These are phyloP conservation scores for Candida caryicola DNA, from an alignment of 805 yeast genomes.

Conservation along the genomic window DNA sequence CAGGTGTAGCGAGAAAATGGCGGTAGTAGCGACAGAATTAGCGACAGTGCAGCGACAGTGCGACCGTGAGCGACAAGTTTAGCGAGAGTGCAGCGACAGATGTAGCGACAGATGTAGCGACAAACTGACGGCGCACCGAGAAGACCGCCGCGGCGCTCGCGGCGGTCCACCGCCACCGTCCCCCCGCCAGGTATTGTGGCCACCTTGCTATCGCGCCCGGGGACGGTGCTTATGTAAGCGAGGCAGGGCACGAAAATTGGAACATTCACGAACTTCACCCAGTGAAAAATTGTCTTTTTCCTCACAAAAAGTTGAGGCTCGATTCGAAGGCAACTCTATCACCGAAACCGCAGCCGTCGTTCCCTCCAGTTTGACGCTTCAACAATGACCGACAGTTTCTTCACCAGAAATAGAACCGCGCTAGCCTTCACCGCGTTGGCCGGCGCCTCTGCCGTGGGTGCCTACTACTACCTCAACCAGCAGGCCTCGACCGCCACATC, in stretches of 20 bases:
- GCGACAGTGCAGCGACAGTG: too few species aligned
- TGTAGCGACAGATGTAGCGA: too few species aligned
- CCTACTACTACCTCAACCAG: constrained; percentile 48
- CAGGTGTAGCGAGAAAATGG: too few species aligned
- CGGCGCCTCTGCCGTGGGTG: constrained; percentile 61
- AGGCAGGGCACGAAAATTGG: not conserved
- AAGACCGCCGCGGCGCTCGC: too few species aligned
- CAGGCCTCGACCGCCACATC: constrained; percentile 18
- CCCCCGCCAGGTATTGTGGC: too few species aligned
- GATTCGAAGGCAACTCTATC: constrained; percentile 3
- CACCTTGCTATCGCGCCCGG: too few species aligned
- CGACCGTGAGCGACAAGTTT: too few species aligned
- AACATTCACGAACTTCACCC: constrained; percentile 1
- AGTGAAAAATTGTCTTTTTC: constrained; percentile 4
- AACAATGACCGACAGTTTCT: constrained; percentile 26
- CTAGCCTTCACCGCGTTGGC: constrained; percentile 62
- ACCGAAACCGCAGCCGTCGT: not conserved
- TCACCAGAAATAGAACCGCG: constrained; percentile 58
- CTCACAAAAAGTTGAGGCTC: not conserved
- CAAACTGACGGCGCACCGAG: too few species aligned
- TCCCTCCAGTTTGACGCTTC: not conserved
- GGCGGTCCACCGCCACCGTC: too few species aligned
- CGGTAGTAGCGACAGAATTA: too few species aligned
- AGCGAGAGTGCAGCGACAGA: too few species aligned
- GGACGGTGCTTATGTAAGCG: not conserved